These are phyloP conservation scores for Malus hybrid DNA, from an alignment of 331 rosid genomes.

Conservation along the genomic window DNA sequence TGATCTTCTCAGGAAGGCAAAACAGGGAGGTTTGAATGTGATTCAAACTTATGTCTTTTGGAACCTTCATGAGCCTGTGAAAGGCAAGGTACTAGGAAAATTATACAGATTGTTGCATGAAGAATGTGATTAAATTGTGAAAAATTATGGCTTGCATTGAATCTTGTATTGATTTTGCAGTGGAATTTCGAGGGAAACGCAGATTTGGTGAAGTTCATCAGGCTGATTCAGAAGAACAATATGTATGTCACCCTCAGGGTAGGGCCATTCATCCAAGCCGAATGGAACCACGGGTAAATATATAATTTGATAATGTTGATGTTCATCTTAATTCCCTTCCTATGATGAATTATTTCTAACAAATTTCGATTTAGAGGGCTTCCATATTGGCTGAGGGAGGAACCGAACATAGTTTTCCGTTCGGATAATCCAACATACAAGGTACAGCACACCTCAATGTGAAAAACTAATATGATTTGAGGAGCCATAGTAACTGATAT, in stretches of 20 bases:
- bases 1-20: slow-evolving; percentile 51
- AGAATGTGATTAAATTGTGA: not conserved
- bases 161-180: slow-evolving; percentile 23
- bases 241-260: slow-evolving; percentile 73
- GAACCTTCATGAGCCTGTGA: slow-evolving; percentile 73
- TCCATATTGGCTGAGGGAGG: slow-evolving; percentile 85
- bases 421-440: slow-evolving; percentile 61
- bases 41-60: slow-evolving; percentile 89
- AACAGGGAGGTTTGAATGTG: slow-evolving; percentile 70
- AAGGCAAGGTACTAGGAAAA: slow-evolving; percentile 47
- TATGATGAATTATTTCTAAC: not conserved
- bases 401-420: slow-evolving; percentile 58
- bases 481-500: not conserved
- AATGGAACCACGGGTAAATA: slow-evolving; percentile 88
- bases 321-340: not conserved
- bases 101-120: not conserved
- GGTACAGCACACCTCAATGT: slow-evolving; percentile 33
- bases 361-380: slow-evolving; percentile 56
- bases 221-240: slow-evolving; percentile 28
- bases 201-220: slow-evolving; percentile 67
- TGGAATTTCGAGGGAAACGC: slow-evolving; percentile 50
- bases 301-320: too few species aligned
- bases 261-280: slow-evolving; percentile 96
- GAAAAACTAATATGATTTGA: not conserved
- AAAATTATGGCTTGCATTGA: not conserved